Evolutionary conservation across 768 basidiomycete genomes (phyloP).

Genomic region (Trametes cubensis): DNA sequence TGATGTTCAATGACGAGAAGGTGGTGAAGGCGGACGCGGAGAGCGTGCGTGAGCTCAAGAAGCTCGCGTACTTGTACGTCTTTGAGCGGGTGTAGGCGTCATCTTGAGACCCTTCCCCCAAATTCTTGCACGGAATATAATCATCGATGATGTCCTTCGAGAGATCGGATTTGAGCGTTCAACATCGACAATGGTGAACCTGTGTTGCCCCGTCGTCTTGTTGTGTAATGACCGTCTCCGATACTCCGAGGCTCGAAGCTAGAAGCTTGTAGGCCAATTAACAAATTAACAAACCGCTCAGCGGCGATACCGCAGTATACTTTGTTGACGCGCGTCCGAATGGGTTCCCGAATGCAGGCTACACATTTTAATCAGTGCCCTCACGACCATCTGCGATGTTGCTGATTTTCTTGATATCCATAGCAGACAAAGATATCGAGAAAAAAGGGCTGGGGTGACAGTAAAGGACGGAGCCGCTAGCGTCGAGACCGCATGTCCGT

Average conservation of each 20-base stretch:
- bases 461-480: background rate
- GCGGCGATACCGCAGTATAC: too few species aligned
- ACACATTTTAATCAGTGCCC: too few species aligned
- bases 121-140: conserved; percentile 6
- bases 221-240: too few species aligned
- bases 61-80: conserved; percentile 90
- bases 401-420: too few species aligned
- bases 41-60: conserved; percentile 80
- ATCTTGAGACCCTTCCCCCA: background rate
- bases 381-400: too few species aligned
- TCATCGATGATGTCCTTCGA: background rate
- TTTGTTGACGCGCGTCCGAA: too few species aligned
- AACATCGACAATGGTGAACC: too few species aligned
- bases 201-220: too few species aligned
- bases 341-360: too few species aligned
- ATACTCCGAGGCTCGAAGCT: too few species aligned
- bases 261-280: too few species aligned
- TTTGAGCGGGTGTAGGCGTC: conserved; percentile 61
- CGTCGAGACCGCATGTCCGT: conserved; percentile 11
- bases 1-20: conserved; percentile 95
- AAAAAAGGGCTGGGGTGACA: background rate
- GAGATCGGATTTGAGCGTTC: background rate
- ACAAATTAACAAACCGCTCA: too few species aligned
- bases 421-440: background rate
- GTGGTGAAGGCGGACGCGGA: conserved; percentile 86